Conservation (phyloP, 768 basidiomycete species). For the Podaxis sp. region DNA sequence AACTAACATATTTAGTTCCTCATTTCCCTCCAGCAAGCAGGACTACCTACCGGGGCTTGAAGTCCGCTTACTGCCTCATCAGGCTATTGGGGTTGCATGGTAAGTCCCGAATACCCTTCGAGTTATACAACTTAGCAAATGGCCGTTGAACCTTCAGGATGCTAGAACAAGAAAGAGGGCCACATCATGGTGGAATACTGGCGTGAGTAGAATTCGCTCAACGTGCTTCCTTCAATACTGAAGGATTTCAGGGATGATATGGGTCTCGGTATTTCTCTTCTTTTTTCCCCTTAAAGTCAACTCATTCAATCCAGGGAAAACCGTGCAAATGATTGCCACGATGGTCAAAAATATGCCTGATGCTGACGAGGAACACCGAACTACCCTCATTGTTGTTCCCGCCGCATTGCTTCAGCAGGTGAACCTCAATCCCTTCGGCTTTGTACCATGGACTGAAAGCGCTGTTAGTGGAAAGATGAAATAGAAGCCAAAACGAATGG, state of each 20-base stretch:
- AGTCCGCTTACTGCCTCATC: slow-evolving; percentile 70
- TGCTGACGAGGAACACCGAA: slow-evolving; percentile 42
- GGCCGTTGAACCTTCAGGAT: slow-evolving; percentile 43
- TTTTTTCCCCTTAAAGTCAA: not conserved
- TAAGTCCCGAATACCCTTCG: slow-evolving; percentile 21
- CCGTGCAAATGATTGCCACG: slow-evolving; percentile 78
- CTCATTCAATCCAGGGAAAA: slow-evolving; percentile 47
- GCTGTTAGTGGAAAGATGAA: slow-evolving; percentile 67
- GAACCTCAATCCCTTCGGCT: slow-evolving; percentile 12
- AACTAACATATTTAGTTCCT: not conserved
- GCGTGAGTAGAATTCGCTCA: slow-evolving; percentile 39
- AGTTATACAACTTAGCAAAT: not conserved
- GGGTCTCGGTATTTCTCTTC: slow-evolving; percentile 49
- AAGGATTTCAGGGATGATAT: slow-evolving; percentile 56
- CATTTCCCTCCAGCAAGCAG: slow-evolving; percentile 34
- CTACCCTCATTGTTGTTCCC: slow-evolving; percentile 75
- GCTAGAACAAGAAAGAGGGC: slow-evolving; percentile 57
- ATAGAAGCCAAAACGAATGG: slow-evolving; percentile 66
- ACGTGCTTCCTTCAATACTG: not conserved
- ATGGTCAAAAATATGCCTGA: slow-evolving; percentile 67
- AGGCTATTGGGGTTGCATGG: slow-evolving; percentile 78
- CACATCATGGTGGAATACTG: slow-evolving; percentile 61
- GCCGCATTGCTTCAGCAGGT: slow-evolving; percentile 74
- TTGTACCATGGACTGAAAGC: not conserved
- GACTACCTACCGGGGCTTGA: slow-evolving; percentile 69